Percentiles rank a stretch among this genome's conserved stretches.
Conservation (phyloP, 139 green algal species). For the Volvox reticuliferus region DNA sequence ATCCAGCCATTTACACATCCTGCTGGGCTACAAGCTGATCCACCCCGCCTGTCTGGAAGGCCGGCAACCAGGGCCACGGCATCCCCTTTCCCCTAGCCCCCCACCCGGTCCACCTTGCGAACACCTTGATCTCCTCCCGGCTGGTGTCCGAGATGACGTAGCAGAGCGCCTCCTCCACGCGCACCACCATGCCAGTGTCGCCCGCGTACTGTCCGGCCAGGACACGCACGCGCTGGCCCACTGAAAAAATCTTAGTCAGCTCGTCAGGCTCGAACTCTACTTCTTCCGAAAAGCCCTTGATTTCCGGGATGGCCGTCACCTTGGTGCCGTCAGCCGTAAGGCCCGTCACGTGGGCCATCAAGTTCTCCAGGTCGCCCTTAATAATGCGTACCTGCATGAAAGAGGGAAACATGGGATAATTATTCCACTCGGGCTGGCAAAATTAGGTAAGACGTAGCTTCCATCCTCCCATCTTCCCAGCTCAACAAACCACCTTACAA, state of each 20-base stretch:
- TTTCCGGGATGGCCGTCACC: conserved; percentile 74
- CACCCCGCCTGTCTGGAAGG: no score
- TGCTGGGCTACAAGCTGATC: no score
- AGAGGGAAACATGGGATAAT: no score
- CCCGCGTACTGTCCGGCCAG: conserved; percentile 84
- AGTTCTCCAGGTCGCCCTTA: conserved; percentile 87
- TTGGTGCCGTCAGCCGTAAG: conserved; percentile 53
- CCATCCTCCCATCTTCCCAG: no score
- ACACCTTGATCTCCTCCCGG: conserved; percentile 87
- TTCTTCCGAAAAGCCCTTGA: conserved; percentile 66
- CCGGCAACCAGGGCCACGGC: no score
- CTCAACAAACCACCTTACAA: no score
- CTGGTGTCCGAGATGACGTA: conserved; percentile 84
- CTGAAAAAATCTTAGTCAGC: conserved; percentile 84
- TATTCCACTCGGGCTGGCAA: no score
- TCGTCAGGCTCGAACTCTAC: conserved; percentile 76
- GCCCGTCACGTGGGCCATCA: conserved; percentile 77
- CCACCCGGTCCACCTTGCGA: conserved; percentile 66
- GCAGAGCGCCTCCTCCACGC: conserved; percentile 76
- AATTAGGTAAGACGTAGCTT: no score
- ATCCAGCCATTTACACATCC: no score
- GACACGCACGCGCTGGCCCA: conserved; percentile 91
- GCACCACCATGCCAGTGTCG: conserved; percentile 91
- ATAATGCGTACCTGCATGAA: conserved; percentile 59
- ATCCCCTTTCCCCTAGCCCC: no score